Percentiles rank a stretch among this genome's conserved stretches.
These are phyloP conservation scores for Lojkania enalia DNA, from an alignment of 2,329 filamentous ascomycete genomes.

Conservation along the genomic window DNA sequence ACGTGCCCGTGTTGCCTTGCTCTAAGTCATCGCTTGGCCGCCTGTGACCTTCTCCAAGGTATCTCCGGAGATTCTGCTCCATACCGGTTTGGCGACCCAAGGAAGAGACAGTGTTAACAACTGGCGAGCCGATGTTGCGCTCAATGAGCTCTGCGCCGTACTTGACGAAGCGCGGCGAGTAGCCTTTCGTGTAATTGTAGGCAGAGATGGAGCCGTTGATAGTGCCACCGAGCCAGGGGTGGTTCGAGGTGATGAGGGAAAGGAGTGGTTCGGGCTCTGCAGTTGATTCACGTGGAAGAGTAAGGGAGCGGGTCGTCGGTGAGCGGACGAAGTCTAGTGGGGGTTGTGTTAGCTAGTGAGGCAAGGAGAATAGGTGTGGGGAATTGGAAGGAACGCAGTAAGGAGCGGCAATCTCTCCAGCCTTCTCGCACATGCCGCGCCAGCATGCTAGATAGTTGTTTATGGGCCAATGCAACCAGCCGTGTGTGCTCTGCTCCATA, in stretches of 20 bases:
- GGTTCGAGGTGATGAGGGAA: slow-evolving; percentile 82
- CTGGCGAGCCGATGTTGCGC: slow-evolving; percentile 76
- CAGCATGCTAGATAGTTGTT: no score
- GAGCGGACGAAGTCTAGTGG: slow-evolving; percentile 49
- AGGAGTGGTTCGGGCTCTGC: slow-evolving; percentile 76
- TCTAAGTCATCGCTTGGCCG: slow-evolving; percentile 58
- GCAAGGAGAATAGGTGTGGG: neutral
- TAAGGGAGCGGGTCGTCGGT: slow-evolving; percentile 38
- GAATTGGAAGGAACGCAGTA: slow-evolving; percentile 3
- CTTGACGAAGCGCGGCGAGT: slow-evolving; percentile 82
- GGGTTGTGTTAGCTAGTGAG: slow-evolving; percentile 16
- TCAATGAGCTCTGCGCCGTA: slow-evolving; percentile 91
- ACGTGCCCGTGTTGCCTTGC: slow-evolving; percentile 43
- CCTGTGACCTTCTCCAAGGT: slow-evolving; percentile 62
- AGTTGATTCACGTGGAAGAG: slow-evolving; percentile 41
- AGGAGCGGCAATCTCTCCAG: no score
- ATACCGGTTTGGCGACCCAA: slow-evolving; percentile 86
- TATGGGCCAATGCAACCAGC: no score
- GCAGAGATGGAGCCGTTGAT: slow-evolving; percentile 83
- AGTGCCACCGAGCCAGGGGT: slow-evolving; percentile 82
- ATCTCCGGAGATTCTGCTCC: slow-evolving; percentile 83
- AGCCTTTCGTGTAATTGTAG: slow-evolving; percentile 86
- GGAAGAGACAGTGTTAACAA: slow-evolving; percentile 82
- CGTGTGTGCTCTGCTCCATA: no score
- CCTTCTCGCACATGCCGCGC: no score